Conservation (phyloP, 2,329 filamentous ascomycete species). For the Fusarium pseudoanthophilum region DNA sequence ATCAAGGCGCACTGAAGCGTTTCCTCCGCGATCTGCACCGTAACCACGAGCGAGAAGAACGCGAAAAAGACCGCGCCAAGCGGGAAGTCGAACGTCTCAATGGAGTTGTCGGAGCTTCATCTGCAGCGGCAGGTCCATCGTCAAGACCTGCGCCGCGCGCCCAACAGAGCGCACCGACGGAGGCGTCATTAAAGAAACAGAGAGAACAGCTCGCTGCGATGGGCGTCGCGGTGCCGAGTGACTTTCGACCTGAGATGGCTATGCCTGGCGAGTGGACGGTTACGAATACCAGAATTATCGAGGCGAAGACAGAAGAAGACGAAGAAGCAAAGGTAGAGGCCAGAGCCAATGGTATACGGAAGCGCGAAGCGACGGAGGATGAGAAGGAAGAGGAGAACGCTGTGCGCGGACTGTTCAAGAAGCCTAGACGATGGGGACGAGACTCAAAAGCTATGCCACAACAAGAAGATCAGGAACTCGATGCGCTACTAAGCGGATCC, state of each 20-base stretch:
- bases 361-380: slow-evolving; percentile 69
- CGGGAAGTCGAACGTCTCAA: slow-evolving; percentile 88
- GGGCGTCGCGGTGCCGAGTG: slow-evolving; percentile 85
- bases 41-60: slow-evolving; percentile 80
- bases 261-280: slow-evolving; percentile 90
- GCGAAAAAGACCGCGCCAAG: slow-evolving; percentile 84
- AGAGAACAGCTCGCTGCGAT: slow-evolving; percentile 88
- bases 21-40: slow-evolving; percentile 91
- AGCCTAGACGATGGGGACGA: slow-evolving; percentile 64
- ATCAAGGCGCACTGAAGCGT: slow-evolving; percentile 87
- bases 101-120: slow-evolving; percentile 70
- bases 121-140: slow-evolving; percentile 47
- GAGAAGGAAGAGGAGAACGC: slow-evolving; percentile 70
- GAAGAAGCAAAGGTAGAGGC: slow-evolving; percentile 57
- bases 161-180: slow-evolving; percentile 44
- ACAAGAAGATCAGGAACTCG: slow-evolving; percentile 67
- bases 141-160: slow-evolving; percentile 20
- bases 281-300: slow-evolving; percentile 70
- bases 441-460: slow-evolving; percentile 61
- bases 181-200: slow-evolving; percentile 81
- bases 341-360: slow-evolving; percentile 68
- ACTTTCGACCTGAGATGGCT: slow-evolving; percentile 82
- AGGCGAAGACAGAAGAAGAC: slow-evolving; percentile 56
- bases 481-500: slow-evolving; percentile 64
- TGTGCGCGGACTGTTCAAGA: slow-evolving; percentile 69